These are phyloP conservation scores for Stemphylium lycopersici DNA, from an alignment of 2,329 filamentous ascomycete species.

Conservation along the genomic window DNA sequence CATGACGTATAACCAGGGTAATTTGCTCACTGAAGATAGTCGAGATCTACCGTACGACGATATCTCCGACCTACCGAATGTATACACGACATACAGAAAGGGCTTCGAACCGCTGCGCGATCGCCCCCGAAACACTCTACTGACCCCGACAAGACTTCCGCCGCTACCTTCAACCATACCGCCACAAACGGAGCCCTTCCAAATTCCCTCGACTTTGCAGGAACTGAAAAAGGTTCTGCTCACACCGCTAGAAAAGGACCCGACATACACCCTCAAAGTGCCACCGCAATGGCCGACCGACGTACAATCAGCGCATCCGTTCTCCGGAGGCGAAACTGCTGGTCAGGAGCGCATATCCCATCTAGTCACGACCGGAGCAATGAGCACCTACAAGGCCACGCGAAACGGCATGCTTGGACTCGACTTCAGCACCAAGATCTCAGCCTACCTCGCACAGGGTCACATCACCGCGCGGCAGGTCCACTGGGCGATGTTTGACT, in stretches of 20 bases:
- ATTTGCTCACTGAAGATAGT: conserved; percentile 51
- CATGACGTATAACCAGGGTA: not conserved
- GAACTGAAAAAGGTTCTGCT: conserved; percentile 62
- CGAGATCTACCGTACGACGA: conserved; percentile 67
- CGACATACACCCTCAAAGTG: conserved; percentile 54
- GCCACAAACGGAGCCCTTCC: conserved; percentile 66
- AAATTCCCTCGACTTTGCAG: conserved; percentile 63
- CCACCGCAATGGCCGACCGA: conserved; percentile 61
- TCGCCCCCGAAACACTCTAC: conserved; percentile 64
- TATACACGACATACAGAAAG: conserved; percentile 79
- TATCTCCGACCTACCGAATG: conserved; percentile 69
- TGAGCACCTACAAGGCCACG: conserved; percentile 70
- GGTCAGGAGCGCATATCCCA: conserved; percentile 65
- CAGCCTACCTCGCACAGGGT: conserved; percentile 73
- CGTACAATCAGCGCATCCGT: conserved; percentile 67
- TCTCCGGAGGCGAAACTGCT: conserved; percentile 69
- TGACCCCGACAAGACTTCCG: conserved; percentile 64
- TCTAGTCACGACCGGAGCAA: conserved; percentile 65
- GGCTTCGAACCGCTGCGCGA: conserved; percentile 72
- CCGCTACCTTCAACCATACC: conserved; percentile 64
- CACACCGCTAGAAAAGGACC: conserved; percentile 60
- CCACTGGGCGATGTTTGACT: conserved; percentile 70
- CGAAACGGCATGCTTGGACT: conserved; percentile 73
- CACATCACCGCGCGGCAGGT: conserved; percentile 75
- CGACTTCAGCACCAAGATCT: conserved; percentile 78